A percentile compares a stretch with the other conserved stretches of the same genome.
These are phyloP conservation scores for Coemansia sp. DNA, from an alignment of 192 early-diverging fungal species.

Conservation along the genomic window DNA sequence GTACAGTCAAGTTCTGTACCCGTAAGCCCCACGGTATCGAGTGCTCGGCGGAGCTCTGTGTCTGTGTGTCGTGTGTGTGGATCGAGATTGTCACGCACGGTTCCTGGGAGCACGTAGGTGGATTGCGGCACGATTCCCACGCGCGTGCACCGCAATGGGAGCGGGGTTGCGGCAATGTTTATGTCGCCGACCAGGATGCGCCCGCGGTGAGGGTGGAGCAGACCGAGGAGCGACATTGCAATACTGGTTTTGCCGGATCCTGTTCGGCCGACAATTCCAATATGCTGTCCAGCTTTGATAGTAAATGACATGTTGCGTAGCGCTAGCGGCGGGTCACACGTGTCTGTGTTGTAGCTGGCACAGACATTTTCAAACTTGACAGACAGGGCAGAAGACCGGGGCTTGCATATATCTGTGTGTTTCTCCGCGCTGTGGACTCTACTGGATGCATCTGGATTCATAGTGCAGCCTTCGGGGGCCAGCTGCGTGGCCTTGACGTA, in stretches of 20 bases:
- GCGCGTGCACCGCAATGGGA: conserved; percentile 60
- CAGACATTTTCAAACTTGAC: conserved; percentile 58
- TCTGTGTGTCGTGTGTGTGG: conserved; percentile 63
- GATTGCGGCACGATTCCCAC: conserved; percentile 92
- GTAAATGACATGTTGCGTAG: conserved; percentile 60
- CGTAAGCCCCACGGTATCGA: conserved; percentile 58
- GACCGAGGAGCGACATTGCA: conserved; percentile 65
- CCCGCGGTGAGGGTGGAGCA: conserved; percentile 50
- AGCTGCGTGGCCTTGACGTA: conserved; percentile 11
- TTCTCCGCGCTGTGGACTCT: too few relatives aligned
- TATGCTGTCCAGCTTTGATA: conserved; percentile 63
- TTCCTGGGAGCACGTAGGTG: conserved; percentile 65
- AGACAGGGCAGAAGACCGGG: too few relatives aligned
- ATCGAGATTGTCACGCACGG: conserved; percentile 85
- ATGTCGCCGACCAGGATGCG: conserved; percentile 71
- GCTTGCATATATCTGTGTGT: too few relatives aligned
- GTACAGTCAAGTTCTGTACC: conserved; percentile 1
- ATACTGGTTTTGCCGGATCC: conserved; percentile 75
- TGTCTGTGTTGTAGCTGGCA: conserved; percentile 50
- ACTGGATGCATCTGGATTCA: too few relatives aligned
- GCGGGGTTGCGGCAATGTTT: conserved; percentile 64
- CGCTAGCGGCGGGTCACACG: conserved; percentile 25
- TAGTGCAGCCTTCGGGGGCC: conserved; percentile 4
- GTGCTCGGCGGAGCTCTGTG: conserved; percentile 63
- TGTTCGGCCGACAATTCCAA: conserved; percentile 85